phyloP scores from a whole-genome alignment of 768 basidiomycete genomes.

The Crucibulum laeve region DNA sequence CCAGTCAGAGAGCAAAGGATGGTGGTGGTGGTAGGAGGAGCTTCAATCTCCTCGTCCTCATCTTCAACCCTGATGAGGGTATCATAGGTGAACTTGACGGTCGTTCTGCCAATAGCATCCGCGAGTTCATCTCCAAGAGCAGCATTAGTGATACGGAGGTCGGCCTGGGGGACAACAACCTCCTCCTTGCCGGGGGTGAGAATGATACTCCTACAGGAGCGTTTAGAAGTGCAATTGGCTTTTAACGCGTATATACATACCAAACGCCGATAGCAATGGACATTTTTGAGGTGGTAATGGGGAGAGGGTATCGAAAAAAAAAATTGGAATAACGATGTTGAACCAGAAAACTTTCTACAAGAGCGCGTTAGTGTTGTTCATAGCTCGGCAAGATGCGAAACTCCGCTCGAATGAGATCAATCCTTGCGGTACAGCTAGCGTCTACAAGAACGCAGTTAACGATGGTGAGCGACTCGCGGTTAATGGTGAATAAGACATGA shows the following conservation, averaged over 20 bases:
- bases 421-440: background rate
- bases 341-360: background rate
- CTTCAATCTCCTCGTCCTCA: conserved; percentile 39
- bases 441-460: conserved; percentile 9
- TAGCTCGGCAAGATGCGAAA: conserved; percentile 24
- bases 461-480: conserved; percentile 42
- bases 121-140: conserved; percentile 71
- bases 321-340: conserved; percentile 2
- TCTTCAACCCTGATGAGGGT: conserved; percentile 35
- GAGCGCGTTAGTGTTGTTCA: background rate
- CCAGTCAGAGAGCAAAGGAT: conserved; percentile 78
- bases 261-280: conserved; percentile 62
- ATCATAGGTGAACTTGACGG: conserved; percentile 63
- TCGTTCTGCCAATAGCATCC: conserved; percentile 56
- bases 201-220: conserved; percentile 50
- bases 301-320: conserved; percentile 8
- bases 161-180: conserved; percentile 54
- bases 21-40: conserved; percentile 32
- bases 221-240: background rate
- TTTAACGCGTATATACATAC: conserved; percentile 37
- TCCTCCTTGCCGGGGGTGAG: conserved; percentile 56
- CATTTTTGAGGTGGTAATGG: conserved; percentile 33
- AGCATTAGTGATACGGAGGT: conserved; percentile 79
- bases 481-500: background rate
- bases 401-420: conserved; percentile 36